Base-by-base conservation (phyloP, 2,329 filamentous ascomycete species). In the Sporothrix sp. region DNA sequence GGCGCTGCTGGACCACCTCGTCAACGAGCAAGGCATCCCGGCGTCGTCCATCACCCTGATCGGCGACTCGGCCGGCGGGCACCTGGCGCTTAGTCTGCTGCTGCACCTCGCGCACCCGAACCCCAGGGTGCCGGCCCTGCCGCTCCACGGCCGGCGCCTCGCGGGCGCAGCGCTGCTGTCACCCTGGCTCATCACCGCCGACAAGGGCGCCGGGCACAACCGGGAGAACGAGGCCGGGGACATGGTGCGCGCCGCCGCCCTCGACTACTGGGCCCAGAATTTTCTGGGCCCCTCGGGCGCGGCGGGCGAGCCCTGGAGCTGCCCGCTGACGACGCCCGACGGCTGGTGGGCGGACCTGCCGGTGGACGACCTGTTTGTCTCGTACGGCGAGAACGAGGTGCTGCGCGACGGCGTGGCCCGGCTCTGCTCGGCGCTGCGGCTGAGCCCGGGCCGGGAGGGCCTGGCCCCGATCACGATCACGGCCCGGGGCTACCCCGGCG, bases 91-190 rank as follows among this genome's bases (percentile, higher is more conserved):
- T 13, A 36, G 43, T 23, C 14, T 51, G 30, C 37, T 51, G 37
- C 37, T 47, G 37, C 50, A 51, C 30, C 43, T 51, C 7, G 50
- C 37, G n/a, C 50, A 51, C 13, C 50, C 49, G 7, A 32, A 51
- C 10, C 50, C 50, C 11, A 16, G 21, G 18, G 42, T 51, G 7
- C 14, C 49, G 6, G 18, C 35, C 11, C 20, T 51, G 25, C 10
- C 27, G 4, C 13, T 47, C 3, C 42, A 4, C 4, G 50, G 21
- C 9, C 33, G 23, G 9, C 36, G 30, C 16, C 35, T 51, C 11
- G 50, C 33, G 13, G 50, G 50, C 16, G 50, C 36, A 21, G 50
- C 50, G 1, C 43, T 51, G 11, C 39, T 51, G 4, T 51, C 50
- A 9, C 43, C 50, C 7, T 47, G 50, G 43, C 35, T 48, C 28